Conservation (phyloP, 2,329 filamentous ascomycete genomes). For the Phoma sp. region DNA sequence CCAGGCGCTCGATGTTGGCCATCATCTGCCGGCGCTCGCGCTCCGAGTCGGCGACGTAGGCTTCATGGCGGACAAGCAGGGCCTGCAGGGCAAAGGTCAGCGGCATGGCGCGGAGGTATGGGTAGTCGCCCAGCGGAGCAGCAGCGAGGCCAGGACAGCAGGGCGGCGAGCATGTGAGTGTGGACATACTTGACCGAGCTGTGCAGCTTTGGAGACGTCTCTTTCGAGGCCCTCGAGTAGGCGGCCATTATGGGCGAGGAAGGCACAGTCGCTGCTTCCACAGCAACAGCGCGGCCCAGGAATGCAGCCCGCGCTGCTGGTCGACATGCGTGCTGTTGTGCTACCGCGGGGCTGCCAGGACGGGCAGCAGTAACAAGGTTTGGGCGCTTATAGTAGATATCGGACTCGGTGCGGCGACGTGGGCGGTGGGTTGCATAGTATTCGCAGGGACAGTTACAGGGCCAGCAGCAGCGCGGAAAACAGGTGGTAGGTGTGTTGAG, state of each 20-base stretch:
- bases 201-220: constrained; percentile 84
- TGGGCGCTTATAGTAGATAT: constrained; percentile 14
- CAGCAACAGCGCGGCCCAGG: constrained; percentile 74
- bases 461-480: constrained; percentile 15
- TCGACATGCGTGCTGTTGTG: constrained; percentile 27
- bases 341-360: constrained; percentile 27
- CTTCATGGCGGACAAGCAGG: constrained; percentile 88
- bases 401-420: constrained; percentile 8
- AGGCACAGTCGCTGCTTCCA: constrained; percentile 78
- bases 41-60: constrained; percentile 92
- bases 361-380: constrained; percentile 13
- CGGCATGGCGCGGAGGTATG: constrained; percentile 52
- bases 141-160: constrained; percentile 19
- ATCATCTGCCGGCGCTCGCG: constrained; percentile 79
- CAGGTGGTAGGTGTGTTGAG: constrained; percentile 20
- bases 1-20: constrained; percentile 76
- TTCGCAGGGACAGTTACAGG: constrained; percentile 18
- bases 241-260: constrained; percentile 80
- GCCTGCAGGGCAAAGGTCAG: constrained; percentile 82
- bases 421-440: constrained; percentile 28
- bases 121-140: constrained; percentile 17
- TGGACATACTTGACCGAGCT: constrained; percentile 84
- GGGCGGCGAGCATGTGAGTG: constrained; percentile 36
- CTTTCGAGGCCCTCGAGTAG: constrained; percentile 82
- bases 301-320: constrained; percentile 38